A percentile compares a stretch with the other conserved stretches of the same genome.
Conservation (phyloP, 129 eudicot species). For the Flaveria sonorensis region DNA sequence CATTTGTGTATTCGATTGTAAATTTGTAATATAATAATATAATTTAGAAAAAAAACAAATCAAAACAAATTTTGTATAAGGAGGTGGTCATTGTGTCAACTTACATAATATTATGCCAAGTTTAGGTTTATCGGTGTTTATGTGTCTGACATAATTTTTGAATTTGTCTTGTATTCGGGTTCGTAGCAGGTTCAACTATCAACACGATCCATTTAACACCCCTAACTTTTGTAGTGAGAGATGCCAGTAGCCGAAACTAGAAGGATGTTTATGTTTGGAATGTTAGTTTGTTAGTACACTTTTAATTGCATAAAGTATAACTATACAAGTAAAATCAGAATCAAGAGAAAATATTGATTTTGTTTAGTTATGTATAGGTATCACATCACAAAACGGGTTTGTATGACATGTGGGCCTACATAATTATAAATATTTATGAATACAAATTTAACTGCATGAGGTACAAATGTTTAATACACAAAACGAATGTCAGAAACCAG, state of each 20-base stretch:
- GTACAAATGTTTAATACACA: conserved; percentile 16
- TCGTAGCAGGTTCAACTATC: too few species aligned
- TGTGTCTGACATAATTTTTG: too few species aligned
- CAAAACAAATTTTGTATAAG: too few species aligned
- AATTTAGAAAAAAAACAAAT: too few species aligned
- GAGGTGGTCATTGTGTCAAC: too few species aligned
- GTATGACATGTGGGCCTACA: conserved; percentile 1
- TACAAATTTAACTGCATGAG: neutral
- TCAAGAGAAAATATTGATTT: neutral
- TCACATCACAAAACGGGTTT: neutral
- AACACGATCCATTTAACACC: too few species aligned
- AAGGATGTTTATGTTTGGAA: neutral
- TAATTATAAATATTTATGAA: neutral
- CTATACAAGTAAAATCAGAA: neutral
- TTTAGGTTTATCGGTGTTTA: too few species aligned
- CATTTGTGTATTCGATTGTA: neutral
- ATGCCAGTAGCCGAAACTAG: neutral
- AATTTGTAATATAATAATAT: too few species aligned
- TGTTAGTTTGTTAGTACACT: neutral
- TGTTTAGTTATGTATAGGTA: neutral
- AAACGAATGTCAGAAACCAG: neutral
- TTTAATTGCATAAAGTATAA: neutral
- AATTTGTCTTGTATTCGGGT: too few species aligned
- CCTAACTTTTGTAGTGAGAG: neutral
- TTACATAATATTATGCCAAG: too few species aligned